Evolutionary conservation across 2,329 filamentous ascomycete species (phyloP).

Genomic region (Cladophialophora carrionii): DNA sequence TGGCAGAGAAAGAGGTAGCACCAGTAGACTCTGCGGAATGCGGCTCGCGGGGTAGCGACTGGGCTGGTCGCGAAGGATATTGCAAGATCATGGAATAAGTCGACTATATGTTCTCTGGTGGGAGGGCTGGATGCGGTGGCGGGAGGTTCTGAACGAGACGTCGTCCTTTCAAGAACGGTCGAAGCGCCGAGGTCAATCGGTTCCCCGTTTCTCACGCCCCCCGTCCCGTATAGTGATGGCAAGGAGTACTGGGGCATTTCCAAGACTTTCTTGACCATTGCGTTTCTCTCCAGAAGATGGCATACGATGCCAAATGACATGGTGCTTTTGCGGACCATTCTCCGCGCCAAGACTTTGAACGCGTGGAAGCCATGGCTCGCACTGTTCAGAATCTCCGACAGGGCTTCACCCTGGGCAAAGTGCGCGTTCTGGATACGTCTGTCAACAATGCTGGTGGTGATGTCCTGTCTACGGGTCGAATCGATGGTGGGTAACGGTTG

Average conservation of each 20-base stretch:
- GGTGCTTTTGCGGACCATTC: slow-evolving; percentile 40
- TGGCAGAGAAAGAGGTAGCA: slow-evolving; percentile 52
- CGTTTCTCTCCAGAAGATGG: slow-evolving; percentile 37
- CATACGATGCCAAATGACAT: slow-evolving; percentile 34
- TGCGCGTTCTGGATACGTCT: slow-evolving; percentile 5
- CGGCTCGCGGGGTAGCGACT: slow-evolving; percentile 42
- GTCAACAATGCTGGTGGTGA: slow-evolving; percentile 6
- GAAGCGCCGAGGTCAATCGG: not conserved
- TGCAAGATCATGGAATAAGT: slow-evolving; percentile 29
- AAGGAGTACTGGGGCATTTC: slow-evolving; percentile 4
- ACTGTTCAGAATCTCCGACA: slow-evolving; percentile 16
- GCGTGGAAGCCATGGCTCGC: slow-evolving; percentile 13
- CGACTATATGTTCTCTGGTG: slow-evolving; percentile 21
- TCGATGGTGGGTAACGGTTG: not conserved
- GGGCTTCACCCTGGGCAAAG: slow-evolving; percentile 7
- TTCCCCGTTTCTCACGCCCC: not conserved
- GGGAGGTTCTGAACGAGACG: not conserved
- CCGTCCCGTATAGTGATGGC: not conserved
- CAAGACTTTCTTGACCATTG: slow-evolving; percentile 16
- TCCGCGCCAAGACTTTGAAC: slow-evolving; percentile 20
- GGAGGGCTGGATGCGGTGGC: not conserved
- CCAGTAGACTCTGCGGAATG: slow-evolving; percentile 53
- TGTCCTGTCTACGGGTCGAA: not conserved
- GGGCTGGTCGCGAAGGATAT: slow-evolving; percentile 30
- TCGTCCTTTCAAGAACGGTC: not conserved